These are phyloP conservation scores for Apostasia ramifera DNA, from an alignment of 106 monocot genomes.

Conservation along the genomic window DNA sequence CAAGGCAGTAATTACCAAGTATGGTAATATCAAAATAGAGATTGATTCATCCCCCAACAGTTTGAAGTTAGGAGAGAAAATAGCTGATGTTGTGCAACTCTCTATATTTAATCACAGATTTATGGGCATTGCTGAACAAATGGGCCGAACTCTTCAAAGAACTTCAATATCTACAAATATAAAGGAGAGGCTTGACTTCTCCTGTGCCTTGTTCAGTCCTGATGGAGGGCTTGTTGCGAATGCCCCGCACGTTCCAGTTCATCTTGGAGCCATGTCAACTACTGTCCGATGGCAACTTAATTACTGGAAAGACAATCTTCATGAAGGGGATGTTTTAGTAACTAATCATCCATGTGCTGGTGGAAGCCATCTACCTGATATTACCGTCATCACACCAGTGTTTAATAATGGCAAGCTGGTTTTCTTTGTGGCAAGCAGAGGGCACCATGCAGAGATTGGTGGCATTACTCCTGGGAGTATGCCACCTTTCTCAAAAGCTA, in stretches of 20 bases:
- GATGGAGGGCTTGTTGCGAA: conserved; percentile 97
- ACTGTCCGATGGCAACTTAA: conserved; percentile 76
- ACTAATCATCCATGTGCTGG: conserved; percentile 93
- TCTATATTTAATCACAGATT: conserved; percentile 96
- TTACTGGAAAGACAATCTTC: conserved; percentile 72
- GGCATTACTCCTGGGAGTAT: conserved; percentile 97
- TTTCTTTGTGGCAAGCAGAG: conserved; percentile 97
- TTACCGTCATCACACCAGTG: conserved; percentile 92
- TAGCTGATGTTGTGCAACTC: conserved; percentile 87
- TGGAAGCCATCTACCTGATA: conserved; percentile 97
- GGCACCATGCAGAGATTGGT: conserved; percentile 96
- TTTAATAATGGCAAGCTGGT: conserved; percentile 65
- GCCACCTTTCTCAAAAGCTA: conserved; percentile 89
- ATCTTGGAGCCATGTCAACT: conserved; percentile 93
- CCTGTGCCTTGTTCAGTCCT: conserved; percentile 91
- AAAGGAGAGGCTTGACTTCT: conserved; percentile 92
- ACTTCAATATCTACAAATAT: conserved; percentile 96
- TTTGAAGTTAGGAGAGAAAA: conserved; percentile 24
- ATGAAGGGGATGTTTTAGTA: conserved; percentile 86
- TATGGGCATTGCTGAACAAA: conserved; percentile 99
- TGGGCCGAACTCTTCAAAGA: conserved; percentile 95
- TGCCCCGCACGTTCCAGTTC: conserved; percentile 97
- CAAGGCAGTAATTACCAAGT: conserved; percentile 73
- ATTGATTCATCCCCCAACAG: conserved; percentile 26
- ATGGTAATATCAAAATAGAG: conserved; percentile 80